Base-by-base conservation (phyloP, 2,329 filamentous ascomycete species). In the Trichoderma sp. region DNA sequence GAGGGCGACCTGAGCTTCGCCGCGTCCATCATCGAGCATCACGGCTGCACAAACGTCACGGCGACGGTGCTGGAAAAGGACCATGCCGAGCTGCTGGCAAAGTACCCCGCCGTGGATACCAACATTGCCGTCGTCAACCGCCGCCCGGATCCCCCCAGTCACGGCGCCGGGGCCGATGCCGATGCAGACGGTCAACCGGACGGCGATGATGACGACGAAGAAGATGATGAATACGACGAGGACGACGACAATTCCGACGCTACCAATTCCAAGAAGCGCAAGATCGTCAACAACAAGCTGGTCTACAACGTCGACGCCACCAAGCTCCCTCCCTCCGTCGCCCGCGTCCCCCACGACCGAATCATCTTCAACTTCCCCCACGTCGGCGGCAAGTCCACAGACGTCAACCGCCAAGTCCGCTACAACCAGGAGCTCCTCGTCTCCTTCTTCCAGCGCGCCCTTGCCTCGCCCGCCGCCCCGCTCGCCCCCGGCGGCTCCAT, bases 281-380 rank as follows among this genome's bases (percentile, higher is more conserved):
- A 20, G 73, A 71, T 47, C 64, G 64, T 70, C 57, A 79, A 76
- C 70, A 81, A 80, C 77, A 78, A 77, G 64, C 74, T 93, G 1
- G 79, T 88, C 43, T 92, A 90, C 83, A 82, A 82, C 68, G 84
- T 94, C 74, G 92, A 95, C 81, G 93, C 91, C 1, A 90, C 87
- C 57, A 91, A 81, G 72, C 86, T 92, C 78, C 84, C 84, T 32
- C 79, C 84, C 36, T 76, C 78, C n/a, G 86, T 85, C 76, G 74
- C 77, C 73, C 79, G 78, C 53, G 80, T 81, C 32, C 75, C 78
- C 73, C 95, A 92, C 86, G 91, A 97, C 80, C 88, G 90, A 71
- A 91, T 98, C 73, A 86, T 95, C 75, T 99, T 98, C 88, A 97
- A 98, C 85, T 99, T 99, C 81, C 96, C 96, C 43, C 96, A 99